Percentiles rank a stretch among this genome's conserved stretches.
Evolutionary conservation across 495 filamentous ascomycete species (phyloP).

Genomic region (Pseudotulostoma volvatum): DNA sequence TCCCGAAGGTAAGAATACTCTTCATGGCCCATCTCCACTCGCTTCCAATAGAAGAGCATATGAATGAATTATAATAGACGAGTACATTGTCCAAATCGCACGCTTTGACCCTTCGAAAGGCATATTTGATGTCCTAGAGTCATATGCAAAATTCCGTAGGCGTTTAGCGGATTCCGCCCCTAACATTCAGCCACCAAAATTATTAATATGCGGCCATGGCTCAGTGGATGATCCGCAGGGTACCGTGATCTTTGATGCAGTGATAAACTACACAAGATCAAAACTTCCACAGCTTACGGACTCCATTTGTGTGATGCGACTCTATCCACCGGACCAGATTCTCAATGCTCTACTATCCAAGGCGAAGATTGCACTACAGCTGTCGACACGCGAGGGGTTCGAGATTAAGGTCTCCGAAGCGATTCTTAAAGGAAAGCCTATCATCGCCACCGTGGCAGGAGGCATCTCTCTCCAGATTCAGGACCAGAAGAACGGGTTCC

Average conservation of each 20-base stretch:
- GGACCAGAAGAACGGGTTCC: constrained; percentile 56
- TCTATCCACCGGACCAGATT: constrained; percentile 64
- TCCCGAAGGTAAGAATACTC: constrained; percentile 44
- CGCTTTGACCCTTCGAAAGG: constrained; percentile 83
- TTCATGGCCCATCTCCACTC: background rate
- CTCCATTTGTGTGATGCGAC: constrained; percentile 58
- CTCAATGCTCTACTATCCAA: constrained; percentile 68
- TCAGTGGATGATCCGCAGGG: constrained; percentile 80
- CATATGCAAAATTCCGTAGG: constrained; percentile 58
- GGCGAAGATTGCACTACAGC: constrained; percentile 57
- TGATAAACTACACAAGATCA: constrained; percentile 46
- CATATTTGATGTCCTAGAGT: constrained; percentile 61
- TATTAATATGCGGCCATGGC: constrained; percentile 64
- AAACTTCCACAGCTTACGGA: constrained; percentile 32
- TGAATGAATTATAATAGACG: constrained; percentile 19
- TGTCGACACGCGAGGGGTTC: constrained; percentile 74
- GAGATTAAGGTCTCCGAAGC: constrained; percentile 86
- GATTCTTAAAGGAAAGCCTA: constrained; percentile 66
- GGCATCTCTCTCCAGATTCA: constrained; percentile 73
- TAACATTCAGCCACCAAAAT: constrained; percentile 43
- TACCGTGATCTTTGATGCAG: constrained; percentile 52
- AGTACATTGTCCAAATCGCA: constrained; percentile 70
- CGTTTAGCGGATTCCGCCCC: constrained; percentile 31
- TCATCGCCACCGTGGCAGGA: constrained; percentile 63
- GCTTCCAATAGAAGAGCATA: background rate